Base-by-base conservation (phyloP, 1,284 basidiomycete species). In the Ceratobasidium sp. region DNA sequence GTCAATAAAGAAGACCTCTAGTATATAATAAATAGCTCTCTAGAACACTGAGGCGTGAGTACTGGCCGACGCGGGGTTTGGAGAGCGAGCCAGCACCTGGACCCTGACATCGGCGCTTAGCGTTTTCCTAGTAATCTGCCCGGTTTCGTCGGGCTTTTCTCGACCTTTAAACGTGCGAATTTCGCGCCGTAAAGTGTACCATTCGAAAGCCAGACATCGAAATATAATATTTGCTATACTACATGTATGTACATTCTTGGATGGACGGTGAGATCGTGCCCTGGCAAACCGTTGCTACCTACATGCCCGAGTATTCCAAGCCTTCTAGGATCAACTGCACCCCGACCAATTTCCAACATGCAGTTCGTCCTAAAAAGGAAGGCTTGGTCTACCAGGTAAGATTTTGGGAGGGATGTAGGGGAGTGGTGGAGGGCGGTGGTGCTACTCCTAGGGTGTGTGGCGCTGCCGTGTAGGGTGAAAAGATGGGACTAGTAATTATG, bases 401-500 rank as follows among this genome's bases (percentile, higher is more conserved):
- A n/a, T n/a, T n/a, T 54, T n/a, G 45, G 62, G n/a, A 24, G 6
- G 27, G 71, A 73, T 9, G 24, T 22, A 54, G 44, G 17, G n/a
- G 45, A 44, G n/a, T n/a, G n/a, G n/a, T n/a, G n/a, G n/a, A n/a
- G n/a, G n/a, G n/a, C n/a, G n/a, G n/a, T n/a, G n/a, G n/a, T n/a
- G n/a, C n/a, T n/a, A n/a, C n/a, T n/a, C n/a, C n/a, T n/a, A n/a
- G n/a, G n/a, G n/a, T n/a, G n/a, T n/a, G n/a, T n/a, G n/a, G n/a
- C n/a, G n/a, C n/a, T n/a, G n/a, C n/a, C n/a, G n/a, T n/a, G 19
- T 36, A 2, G 27, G 50, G 50, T 51, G 19, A n/a, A 51, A 72
- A 29, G 75, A 77, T 36, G 63, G 77, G n/a, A 77, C 75, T 59
- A 59, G 77, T 36, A 78, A 75, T 60, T 78, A 78, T 48, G 57